phyloP scores from a whole-genome alignment of 2,329 filamentous ascomycete genomes.

The Aureobasidium sp. region DNA sequence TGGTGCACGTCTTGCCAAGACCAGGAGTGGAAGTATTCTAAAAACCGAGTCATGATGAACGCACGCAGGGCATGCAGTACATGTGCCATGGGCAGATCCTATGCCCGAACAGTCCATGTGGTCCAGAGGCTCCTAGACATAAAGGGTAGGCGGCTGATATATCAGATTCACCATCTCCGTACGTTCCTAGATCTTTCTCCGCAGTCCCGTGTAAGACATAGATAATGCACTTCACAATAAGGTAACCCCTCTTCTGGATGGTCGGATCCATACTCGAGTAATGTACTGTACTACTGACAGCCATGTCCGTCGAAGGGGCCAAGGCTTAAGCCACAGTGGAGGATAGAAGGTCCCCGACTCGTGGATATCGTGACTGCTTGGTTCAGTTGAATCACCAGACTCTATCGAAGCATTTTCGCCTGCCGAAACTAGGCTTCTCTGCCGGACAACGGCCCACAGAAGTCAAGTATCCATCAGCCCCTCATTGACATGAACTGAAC shows the following conservation, averaged over 20 bases:
- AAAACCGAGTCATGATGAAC: conserved; percentile 6
- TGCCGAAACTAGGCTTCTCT: conserved; percentile 2
- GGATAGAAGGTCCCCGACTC: neutral
- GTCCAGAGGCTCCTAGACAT: neutral
- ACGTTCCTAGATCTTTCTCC: neutral
- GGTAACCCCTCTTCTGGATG: neutral
- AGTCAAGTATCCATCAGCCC: neutral
- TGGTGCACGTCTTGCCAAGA: neutral
- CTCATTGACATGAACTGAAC: neutral
- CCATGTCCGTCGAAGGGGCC: neutral
- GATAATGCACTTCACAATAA: neutral
- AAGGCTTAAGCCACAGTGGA: conserved; percentile 8
- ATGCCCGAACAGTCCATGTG: neutral
- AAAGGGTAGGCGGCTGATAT: neutral
- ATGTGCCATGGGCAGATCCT: neutral
- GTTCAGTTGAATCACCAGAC: neutral
- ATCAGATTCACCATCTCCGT: neutral
- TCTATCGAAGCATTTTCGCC: conserved; percentile 1
- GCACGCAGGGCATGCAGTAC: neutral
- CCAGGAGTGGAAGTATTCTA: neutral
- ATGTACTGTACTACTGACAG: neutral
- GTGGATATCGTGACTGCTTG: neutral
- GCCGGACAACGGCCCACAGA: conserved; percentile 2
- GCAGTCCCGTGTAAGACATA: neutral
- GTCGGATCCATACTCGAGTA: neutral